Conservation (phyloP, 805 yeast genomes). For the Zygosaccharomyces pseudorouxii region DNA sequence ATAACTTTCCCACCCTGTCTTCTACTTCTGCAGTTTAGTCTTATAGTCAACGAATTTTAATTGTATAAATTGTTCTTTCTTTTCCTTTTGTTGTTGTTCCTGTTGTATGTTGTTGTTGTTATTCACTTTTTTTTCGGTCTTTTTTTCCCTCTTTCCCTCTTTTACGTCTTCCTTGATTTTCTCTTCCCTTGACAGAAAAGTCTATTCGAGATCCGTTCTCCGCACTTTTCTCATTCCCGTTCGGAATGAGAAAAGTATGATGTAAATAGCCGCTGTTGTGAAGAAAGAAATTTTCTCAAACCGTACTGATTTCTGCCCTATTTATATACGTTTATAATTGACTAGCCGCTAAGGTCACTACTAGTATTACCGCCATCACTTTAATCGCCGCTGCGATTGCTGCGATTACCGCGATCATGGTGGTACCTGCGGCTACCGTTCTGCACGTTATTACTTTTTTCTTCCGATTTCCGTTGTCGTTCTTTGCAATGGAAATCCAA, state of each 20-base stretch:
- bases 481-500: background rate
- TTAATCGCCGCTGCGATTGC: background rate
- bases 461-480: background rate
- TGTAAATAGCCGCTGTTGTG: background rate
- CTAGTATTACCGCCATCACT: background rate
- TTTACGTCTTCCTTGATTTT: background rate
- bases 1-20: background rate
- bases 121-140: conserved; percentile 5
- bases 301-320: too few species aligned
- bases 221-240: background rate
- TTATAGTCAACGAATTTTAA: background rate
- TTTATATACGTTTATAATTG: background rate
- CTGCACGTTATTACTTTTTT: background rate
- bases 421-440: too few species aligned
- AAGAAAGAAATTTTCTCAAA: background rate
- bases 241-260: background rate
- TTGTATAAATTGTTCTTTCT: background rate
- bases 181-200: background rate
- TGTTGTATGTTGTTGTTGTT: conserved; percentile 1
- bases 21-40: background rate
- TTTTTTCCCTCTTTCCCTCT: conserved; percentile 5
- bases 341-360: background rate
- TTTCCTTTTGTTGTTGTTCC: too few species aligned
- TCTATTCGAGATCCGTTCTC: conserved; percentile 1
- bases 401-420: background rate